Percentiles rank a stretch among this genome's conserved stretches.
These are phyloP conservation scores for Cyberlindnera meyerae DNA, from an alignment of 805 yeast species.

Conservation along the genomic window DNA sequence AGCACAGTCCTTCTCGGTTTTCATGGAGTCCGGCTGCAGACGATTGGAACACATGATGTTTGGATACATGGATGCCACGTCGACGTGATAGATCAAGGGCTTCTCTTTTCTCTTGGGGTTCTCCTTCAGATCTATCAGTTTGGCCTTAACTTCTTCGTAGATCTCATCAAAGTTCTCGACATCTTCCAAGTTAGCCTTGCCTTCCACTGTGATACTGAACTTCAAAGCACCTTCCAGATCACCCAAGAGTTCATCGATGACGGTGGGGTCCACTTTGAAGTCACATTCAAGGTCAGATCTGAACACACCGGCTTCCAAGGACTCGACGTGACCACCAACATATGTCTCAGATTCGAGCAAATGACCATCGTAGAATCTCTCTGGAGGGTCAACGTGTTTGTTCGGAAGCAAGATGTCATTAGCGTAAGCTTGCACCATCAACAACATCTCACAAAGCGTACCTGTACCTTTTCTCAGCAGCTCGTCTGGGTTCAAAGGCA, in stretches of 20 bases:
- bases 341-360: constrained; percentile 91
- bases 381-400: constrained; percentile 91
- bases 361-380: constrained; percentile 92
- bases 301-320: constrained; percentile 96
- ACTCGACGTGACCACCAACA: constrained; percentile 98
- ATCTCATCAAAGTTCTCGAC: constrained; percentile 79
- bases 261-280: constrained; percentile 76
- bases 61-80: constrained; percentile 99
- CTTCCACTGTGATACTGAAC: constrained; percentile 82
- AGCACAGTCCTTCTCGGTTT: constrained; percentile 91
- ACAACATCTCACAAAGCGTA: constrained; percentile 93
- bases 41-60: constrained; percentile 97
- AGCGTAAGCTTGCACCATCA: constrained; percentile 93
- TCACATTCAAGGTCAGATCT: constrained; percentile 77
- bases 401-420: constrained; percentile 78
- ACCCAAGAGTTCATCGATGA: constrained; percentile 69
- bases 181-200: constrained; percentile 64
- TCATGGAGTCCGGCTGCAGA: constrained; percentile 97
- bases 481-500: constrained; percentile 96
- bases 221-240: constrained; percentile 74
- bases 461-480: constrained; percentile 96
- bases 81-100: constrained; percentile 94
- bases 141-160: constrained; percentile 47
- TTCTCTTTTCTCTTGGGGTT: constrained; percentile 64
- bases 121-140: constrained; percentile 53